Evolutionary conservation across 192 early-diverging fungal species (phyloP).

Genomic region (Coemansia sp.): DNA sequence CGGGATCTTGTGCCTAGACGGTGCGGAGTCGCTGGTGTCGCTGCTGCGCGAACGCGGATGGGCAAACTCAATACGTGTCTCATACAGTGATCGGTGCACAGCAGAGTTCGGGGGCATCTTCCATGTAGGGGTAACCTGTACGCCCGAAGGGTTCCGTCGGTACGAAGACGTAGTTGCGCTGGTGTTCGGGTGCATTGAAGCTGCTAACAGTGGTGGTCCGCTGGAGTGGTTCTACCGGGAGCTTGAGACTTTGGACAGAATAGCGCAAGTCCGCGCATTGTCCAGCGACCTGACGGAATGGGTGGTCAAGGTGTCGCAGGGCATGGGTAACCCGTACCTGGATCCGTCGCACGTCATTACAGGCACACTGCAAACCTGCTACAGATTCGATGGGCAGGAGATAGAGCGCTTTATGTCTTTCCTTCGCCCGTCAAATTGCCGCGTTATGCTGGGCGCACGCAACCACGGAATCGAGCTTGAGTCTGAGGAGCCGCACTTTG

Average conservation of each 20-base stretch:
- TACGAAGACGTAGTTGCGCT: slow-evolving; percentile 15
- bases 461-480: background rate
- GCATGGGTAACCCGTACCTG: slow-evolving; percentile 10
- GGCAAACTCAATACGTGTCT: slow-evolving; percentile 56
- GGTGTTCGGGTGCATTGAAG: slow-evolving; percentile 32
- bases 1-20: slow-evolving; percentile 79
- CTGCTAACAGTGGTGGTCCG: background rate
- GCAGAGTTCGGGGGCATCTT: slow-evolving; percentile 3
- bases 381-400: slow-evolving; percentile 1
- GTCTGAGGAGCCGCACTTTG: background rate
- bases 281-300: background rate
- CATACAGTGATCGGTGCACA: background rate
- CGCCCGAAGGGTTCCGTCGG: slow-evolving; percentile 18
- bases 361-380: slow-evolving; percentile 2
- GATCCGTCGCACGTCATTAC: slow-evolving; percentile 7
- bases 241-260: slow-evolving; percentile 7
- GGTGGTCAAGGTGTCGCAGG: background rate
- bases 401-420: slow-evolving; percentile 9
- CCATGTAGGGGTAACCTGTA: slow-evolving; percentile 10
- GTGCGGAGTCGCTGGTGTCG: slow-evolving; percentile 76
- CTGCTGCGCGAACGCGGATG: slow-evolving; percentile 82
- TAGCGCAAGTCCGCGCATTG: background rate
- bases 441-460: slow-evolving; percentile 38
- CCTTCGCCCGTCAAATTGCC: slow-evolving; percentile 62
- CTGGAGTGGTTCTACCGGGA: slow-evolving; percentile 35